These are phyloP conservation scores for Pseudocercospora fuligena DNA, from an alignment of 2,329 filamentous ascomycete genomes.

Conservation along the genomic window DNA sequence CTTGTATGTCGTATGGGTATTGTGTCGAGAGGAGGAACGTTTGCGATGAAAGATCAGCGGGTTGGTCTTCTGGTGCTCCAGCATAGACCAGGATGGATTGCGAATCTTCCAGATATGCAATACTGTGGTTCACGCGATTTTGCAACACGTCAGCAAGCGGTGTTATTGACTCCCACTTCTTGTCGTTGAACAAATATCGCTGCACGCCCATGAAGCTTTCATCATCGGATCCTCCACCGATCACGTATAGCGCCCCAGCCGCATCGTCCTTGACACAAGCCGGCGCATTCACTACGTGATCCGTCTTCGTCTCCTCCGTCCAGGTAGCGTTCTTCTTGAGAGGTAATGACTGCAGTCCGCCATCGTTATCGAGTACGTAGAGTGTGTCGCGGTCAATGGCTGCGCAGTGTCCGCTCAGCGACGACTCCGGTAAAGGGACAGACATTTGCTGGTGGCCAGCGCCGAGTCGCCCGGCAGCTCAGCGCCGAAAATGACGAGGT, in stretches of 20 bases:
- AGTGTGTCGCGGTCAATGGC: slow-evolving; percentile 79
- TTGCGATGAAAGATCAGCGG: slow-evolving; percentile 64
- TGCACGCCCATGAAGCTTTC: slow-evolving; percentile 77
- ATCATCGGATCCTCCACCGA: slow-evolving; percentile 70
- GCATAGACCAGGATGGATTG: slow-evolving; percentile 80
- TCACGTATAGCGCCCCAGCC: slow-evolving; percentile 71
- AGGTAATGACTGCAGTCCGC: slow-evolving; percentile 71
- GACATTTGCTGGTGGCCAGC: slow-evolving; percentile 59
- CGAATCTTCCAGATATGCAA: slow-evolving; percentile 71
- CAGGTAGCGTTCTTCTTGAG: slow-evolving; percentile 74
- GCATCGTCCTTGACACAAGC: slow-evolving; percentile 75
- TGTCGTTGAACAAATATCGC: slow-evolving; percentile 62
- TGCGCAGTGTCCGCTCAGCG: slow-evolving; percentile 79
- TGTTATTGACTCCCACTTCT: slow-evolving; percentile 63
- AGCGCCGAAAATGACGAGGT: slow-evolving; percentile 21
- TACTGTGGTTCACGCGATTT: slow-evolving; percentile 75
- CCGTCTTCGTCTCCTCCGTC: slow-evolving; percentile 65
- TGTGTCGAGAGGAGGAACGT: slow-evolving; percentile 75
- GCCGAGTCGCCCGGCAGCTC: slow-evolving; percentile 27
- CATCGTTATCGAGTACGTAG: slow-evolving; percentile 77
- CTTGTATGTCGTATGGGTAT: slow-evolving; percentile 66
- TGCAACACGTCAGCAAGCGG: slow-evolving; percentile 60
- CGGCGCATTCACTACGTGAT: slow-evolving; percentile 73
- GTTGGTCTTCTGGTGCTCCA: slow-evolving; percentile 67
- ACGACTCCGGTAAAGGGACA: slow-evolving; percentile 70